Evolutionary conservation across 345 rosid genomes (phyloP).

Genomic region (Aquilaria malaccensis): DNA sequence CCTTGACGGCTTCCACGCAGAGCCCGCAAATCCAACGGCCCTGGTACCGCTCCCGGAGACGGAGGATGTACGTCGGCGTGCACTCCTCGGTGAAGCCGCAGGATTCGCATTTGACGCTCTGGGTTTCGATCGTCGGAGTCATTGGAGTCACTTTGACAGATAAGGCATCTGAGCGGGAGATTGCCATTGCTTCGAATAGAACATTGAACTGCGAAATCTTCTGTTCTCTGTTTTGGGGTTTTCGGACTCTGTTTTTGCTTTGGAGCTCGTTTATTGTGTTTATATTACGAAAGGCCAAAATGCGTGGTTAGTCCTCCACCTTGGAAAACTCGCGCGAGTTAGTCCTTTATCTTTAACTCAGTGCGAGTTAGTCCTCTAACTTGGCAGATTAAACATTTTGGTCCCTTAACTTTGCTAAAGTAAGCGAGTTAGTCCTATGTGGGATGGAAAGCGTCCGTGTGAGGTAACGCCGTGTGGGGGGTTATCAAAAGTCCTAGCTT

Average conservation of each 20-base stretch:
- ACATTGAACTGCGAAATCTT: conserved; percentile 15
- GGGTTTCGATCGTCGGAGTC: conserved; percentile 25
- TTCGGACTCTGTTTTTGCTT: neutral
- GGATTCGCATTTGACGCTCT: conserved; percentile 43
- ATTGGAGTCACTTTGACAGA: neutral
- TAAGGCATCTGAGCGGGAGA: conserved; percentile 19
- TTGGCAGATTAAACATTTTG: no score
- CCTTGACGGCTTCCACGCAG: conserved; percentile 56
- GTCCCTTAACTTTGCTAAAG: no score
- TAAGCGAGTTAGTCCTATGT: no score
- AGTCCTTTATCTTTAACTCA: no score
- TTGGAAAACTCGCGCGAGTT: no score
- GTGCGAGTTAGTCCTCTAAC: no score
- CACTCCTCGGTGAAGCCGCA: conserved; percentile 65
- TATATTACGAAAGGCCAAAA: neutral
- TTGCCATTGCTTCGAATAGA: conserved; percentile 23
- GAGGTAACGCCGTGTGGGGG: no score
- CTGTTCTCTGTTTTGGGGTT: conserved; percentile 1
- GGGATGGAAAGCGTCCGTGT: no score
- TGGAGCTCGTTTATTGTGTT: neutral
- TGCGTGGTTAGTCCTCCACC: no score
- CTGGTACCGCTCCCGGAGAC: conserved; percentile 43
- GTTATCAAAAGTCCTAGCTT: no score
- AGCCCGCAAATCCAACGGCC: conserved; percentile 67
- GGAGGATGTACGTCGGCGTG: conserved; percentile 40